Conservation (phyloP, 306 rosid species). For the Hippophae tibetana region DNA sequence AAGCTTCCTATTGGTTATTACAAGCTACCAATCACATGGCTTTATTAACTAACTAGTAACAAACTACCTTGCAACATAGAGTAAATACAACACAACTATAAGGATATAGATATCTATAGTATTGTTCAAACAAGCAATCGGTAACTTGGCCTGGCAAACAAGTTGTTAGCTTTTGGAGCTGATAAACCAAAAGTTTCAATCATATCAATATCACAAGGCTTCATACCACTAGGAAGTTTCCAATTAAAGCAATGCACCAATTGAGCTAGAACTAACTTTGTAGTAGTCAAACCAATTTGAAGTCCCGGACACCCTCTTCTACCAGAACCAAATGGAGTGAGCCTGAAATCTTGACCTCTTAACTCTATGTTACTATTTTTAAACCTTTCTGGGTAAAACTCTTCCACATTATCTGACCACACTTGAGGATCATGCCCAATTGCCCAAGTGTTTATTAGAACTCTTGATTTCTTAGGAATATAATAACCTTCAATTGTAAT, state of each 20-base stretch:
- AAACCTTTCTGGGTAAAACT: conserved; percentile 37
- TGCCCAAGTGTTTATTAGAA: conserved; percentile 22
- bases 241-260: conserved; percentile 34
- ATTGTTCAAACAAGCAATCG: not conserved
- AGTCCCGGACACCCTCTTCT: conserved; percentile 13
- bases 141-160: conserved; percentile 16
- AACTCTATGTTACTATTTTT: conserved; percentile 11
- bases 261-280: conserved; percentile 1
- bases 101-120: too few species aligned
- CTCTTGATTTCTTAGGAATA: conserved; percentile 13
- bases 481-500: conserved; percentile 5
- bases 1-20: too few species aligned
- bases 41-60: too few species aligned
- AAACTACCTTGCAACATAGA: too few species aligned
- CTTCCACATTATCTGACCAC: conserved; percentile 28
- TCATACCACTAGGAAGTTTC: conserved; percentile 26
- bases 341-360: conserved; percentile 21
- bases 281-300: conserved; percentile 3
- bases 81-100: too few species aligned
- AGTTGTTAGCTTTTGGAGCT: conserved; percentile 4
- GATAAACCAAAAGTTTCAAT: conserved; percentile 13
- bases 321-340: conserved; percentile 34
- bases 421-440: conserved; percentile 29
- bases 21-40: too few species aligned
- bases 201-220: conserved; percentile 27